Evolutionary conservation across 192 early-diverging fungal genomes (phyloP), one percentile per base, ranked within the genome.

Genomic region (Phycomyces blakesleeanus): DNA sequence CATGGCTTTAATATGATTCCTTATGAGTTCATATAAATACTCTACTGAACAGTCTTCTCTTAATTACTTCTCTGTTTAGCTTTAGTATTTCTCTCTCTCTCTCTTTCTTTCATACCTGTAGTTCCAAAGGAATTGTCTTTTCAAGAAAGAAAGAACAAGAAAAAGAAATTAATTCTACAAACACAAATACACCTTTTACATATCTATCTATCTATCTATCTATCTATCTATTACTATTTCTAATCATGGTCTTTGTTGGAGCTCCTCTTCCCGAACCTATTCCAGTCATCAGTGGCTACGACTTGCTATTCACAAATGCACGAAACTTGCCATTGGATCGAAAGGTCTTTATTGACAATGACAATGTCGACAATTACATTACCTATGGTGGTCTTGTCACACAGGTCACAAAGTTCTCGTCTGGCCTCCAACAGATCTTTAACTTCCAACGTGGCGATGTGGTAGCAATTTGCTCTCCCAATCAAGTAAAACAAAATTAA

Each of bases 371-470:
- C 11, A 47, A 47, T 18, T 47, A 6, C 18, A n/a, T 47, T 14
- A 47, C 44, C 44, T 47, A 47, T 47, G 44, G 44, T 7, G 44
- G 44, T n/a, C 18, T 47, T 6, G 18, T n/a, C 12, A 18, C 12
- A 1, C 44, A 47, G 18, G 18, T 47, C 44, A 47, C 44, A 2
- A 14, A n/a, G 44, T 79, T 87, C 39, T 70, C 78, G 50, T 71
- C 64, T 57, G 86, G 84, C 58, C 76, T 84, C 40, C 64, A 59
- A 59, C 65, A 73, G 44, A 78, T 41, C 12, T 63, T 87, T 14
- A 78, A 79, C 7, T 77, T 93, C 51, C 78, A 82, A 49, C 82
- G 78, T 26, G 87, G 89, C 29, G 87, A 93, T 57, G 81, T 88
- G 6, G 68, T 93, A 16, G 86, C 81, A 16, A 68, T 89, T 16